These are phyloP conservation scores for Alternaria gaisen DNA, from an alignment of 2,329 filamentous ascomycete genomes.

Conservation along the genomic window DNA sequence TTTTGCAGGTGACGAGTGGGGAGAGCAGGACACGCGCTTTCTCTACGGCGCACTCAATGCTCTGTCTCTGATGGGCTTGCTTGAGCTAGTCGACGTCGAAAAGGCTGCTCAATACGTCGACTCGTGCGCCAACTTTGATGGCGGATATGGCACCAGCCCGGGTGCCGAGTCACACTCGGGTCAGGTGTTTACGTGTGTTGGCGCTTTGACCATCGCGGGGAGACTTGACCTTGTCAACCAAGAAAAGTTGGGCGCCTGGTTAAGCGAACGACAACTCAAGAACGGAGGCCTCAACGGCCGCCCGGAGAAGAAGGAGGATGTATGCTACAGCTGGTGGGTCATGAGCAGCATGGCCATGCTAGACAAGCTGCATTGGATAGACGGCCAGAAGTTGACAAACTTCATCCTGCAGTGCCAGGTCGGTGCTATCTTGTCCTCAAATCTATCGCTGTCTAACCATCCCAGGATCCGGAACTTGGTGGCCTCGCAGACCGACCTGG, in stretches of 20 bases:
- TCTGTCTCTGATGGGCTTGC: conserved; percentile 79
- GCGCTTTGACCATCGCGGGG: conserved; percentile 82
- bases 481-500: conserved; percentile 91
- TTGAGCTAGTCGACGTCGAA: conserved; percentile 78
- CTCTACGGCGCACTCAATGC: conserved; percentile 90
- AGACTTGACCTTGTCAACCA: conserved; percentile 82
- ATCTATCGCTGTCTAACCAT: neutral
- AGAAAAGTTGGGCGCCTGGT: conserved; percentile 85
- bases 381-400: conserved; percentile 75
- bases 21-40: conserved; percentile 94
- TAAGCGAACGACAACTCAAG: conserved; percentile 89
- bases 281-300: conserved; percentile 91
- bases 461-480: conserved; percentile 76
- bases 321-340: conserved; percentile 99
- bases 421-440: conserved; percentile 18
- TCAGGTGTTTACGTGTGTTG: conserved; percentile 94
- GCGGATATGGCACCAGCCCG: conserved; percentile 87
- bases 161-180: conserved; percentile 94
- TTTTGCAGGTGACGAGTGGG: conserved; percentile 95
- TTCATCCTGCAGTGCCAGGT: conserved; percentile 90
- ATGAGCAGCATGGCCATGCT: conserved; percentile 91
- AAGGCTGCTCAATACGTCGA: conserved; percentile 82
- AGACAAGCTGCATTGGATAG: conserved; percentile 88
- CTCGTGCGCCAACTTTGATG: conserved; percentile 91
- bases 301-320: conserved; percentile 94